Conservation (phyloP, 2,329 filamentous ascomycete species). For the Acrocalymma vagum region DNA sequence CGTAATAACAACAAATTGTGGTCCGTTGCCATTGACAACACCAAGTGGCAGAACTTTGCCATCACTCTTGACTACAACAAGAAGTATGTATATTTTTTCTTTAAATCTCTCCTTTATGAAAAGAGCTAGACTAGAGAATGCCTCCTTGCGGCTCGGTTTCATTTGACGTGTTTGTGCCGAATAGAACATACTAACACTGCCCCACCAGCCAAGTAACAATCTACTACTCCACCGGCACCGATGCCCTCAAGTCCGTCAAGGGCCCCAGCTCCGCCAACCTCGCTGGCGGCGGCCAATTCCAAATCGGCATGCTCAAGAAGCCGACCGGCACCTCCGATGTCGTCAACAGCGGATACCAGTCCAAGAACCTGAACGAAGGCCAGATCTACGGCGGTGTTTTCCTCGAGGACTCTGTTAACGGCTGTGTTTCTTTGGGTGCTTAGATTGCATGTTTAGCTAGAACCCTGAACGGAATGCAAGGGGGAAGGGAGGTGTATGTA, state of each 20-base stretch:
- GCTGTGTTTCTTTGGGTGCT: conserved; percentile 42
- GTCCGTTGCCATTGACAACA: conserved; percentile 59
- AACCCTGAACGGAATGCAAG: too few relatives aligned
- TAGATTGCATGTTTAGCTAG: too few relatives aligned
- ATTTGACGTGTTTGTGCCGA: too few relatives aligned
- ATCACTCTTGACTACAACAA: conserved; percentile 65
- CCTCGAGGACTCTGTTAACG: conserved; percentile 45
- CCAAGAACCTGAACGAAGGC: conserved; percentile 44
- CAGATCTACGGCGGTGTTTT: conserved; percentile 51
- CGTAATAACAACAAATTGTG: conserved; percentile 54
- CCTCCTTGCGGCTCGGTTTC: too few relatives aligned
- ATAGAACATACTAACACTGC: conserved; percentile 7
- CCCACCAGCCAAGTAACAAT: conserved; percentile 61
- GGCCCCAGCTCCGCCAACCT: conserved; percentile 59
- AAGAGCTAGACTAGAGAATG: background rate
- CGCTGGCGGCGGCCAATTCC: conserved; percentile 67
- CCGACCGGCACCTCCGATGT: conserved; percentile 55
- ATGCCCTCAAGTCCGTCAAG: conserved; percentile 58
- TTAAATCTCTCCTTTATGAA: background rate
- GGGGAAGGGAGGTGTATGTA: too few relatives aligned
- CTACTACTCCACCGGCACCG: conserved; percentile 62
- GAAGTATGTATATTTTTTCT: conserved; percentile 53
- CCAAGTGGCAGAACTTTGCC: conserved; percentile 69
- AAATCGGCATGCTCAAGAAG: conserved; percentile 71
- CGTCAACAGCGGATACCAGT: conserved; percentile 47